Evolutionary conservation across 1,284 basidiomycete genomes (phyloP).

Genomic region (Pyrrhoderma lamaoense): DNA sequence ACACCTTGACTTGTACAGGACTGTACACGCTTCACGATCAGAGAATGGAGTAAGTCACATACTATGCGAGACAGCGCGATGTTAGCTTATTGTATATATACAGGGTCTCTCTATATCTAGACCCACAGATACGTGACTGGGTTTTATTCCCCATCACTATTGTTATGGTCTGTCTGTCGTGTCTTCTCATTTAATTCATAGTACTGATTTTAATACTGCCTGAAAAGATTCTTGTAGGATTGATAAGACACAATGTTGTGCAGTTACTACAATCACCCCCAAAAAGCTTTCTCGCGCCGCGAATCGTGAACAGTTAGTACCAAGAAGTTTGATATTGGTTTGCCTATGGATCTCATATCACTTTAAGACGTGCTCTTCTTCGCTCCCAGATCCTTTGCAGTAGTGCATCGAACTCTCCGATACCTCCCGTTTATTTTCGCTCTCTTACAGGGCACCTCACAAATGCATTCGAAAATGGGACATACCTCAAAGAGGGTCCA

Average conservation of each 20-base stretch:
- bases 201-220: neutral
- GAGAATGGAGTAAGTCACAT: slow-evolving; percentile 10
- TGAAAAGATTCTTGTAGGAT: slow-evolving; percentile 81
- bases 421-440: slow-evolving; percentile 68
- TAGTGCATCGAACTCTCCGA: slow-evolving; percentile 71
- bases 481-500: slow-evolving; percentile 80
- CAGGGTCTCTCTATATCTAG: slow-evolving; percentile 77
- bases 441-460: slow-evolving; percentile 70
- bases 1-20: too few relatives aligned
- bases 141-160: slow-evolving; percentile 96
- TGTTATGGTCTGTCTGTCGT: slow-evolving; percentile 72
- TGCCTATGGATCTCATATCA: neutral
- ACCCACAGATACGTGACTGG: slow-evolving; percentile 91
- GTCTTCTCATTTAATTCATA: neutral
- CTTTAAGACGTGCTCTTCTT: slow-evolving; percentile 69
- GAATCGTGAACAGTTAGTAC: slow-evolving; percentile 88
- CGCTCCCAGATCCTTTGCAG: slow-evolving; percentile 80
- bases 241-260: slow-evolving; percentile 91
- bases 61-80: neutral
- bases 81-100: slow-evolving; percentile 22
- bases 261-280: slow-evolving; percentile 79
- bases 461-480: slow-evolving; percentile 64
- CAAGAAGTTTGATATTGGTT: neutral
- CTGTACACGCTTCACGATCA: too few relatives aligned
- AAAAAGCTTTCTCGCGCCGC: slow-evolving; percentile 74